These are phyloP conservation scores for Aureobasidium melanogenum DNA, from an alignment of 2,329 filamentous ascomycete genomes.

Conservation along the genomic window DNA sequence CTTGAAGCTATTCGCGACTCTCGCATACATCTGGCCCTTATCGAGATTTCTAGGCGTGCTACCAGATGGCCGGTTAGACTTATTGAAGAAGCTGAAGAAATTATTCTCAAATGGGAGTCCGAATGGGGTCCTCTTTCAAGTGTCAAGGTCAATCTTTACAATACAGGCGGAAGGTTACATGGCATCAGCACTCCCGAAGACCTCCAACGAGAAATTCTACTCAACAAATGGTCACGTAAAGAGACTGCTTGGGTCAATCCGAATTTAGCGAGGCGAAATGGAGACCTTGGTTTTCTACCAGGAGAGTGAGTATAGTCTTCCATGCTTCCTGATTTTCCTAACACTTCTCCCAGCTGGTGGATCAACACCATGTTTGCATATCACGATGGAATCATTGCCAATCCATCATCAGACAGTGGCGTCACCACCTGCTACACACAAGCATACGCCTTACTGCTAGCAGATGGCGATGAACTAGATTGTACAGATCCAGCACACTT, in stretches of 20 bases:
- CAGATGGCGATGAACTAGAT: conserved; percentile 31
- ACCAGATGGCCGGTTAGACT: conserved; percentile 39
- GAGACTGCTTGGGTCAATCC: conserved; percentile 23
- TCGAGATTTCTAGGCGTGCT: conserved; percentile 34
- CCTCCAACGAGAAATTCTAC: conserved; percentile 29
- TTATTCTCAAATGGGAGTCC: conserved; percentile 31
- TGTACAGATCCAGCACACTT: conserved; percentile 27
- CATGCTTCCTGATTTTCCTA: neutral
- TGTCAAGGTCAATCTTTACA: conserved; percentile 34
- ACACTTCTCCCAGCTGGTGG: conserved; percentile 35
- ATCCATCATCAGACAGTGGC: conserved; percentile 31
- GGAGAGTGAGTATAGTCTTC: conserved; percentile 31
- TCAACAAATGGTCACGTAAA: conserved; percentile 20
- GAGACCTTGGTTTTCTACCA: conserved; percentile 36
- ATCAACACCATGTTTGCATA: conserved; percentile 40
- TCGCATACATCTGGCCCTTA: conserved; percentile 38
- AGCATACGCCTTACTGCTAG: conserved; percentile 39
- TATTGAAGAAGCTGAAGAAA: conserved; percentile 36
- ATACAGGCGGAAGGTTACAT: conserved; percentile 34
- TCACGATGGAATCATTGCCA: conserved; percentile 40
- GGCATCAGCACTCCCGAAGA: conserved; percentile 32
- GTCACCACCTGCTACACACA: conserved; percentile 33
- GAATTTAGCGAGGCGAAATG: conserved; percentile 29
- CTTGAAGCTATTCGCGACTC: conserved; percentile 32
- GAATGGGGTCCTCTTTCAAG: conserved; percentile 31